phyloP scores from a whole-genome alignment of 345 rosid species.

The Lepidium africanum region DNA sequence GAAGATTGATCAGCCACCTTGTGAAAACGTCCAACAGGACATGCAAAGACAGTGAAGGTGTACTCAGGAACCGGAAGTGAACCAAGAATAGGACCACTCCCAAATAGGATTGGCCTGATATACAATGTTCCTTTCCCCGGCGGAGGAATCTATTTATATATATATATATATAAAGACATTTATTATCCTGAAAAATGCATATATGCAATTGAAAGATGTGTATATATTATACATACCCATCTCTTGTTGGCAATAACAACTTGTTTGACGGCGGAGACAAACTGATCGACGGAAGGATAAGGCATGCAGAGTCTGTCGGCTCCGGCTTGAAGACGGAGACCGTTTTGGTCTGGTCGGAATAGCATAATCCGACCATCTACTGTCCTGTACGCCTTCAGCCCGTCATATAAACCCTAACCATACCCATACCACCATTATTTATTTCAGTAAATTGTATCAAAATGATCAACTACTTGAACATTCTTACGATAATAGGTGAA shows the following conservation, averaged over 20 bases:
- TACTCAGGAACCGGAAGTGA: conserved; percentile 47
- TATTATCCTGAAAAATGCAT: background rate
- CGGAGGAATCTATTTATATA: conserved; percentile 38
- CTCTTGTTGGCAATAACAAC: no score
- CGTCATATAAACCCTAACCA: conserved; percentile 48
- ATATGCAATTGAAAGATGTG: background rate
- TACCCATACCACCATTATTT: background rate
- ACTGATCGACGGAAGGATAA: no score
- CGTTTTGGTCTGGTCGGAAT: conserved; percentile 39
- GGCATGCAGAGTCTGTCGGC: no score
- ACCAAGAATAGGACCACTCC: conserved; percentile 45
- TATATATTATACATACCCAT: no score
- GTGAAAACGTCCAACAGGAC: conserved; percentile 49
- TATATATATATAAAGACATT: no score
- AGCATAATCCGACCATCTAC: conserved; percentile 46
- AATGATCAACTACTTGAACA: background rate
- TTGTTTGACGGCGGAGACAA: no score
- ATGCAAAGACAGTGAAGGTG: conserved; percentile 41
- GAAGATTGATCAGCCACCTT: conserved; percentile 22
- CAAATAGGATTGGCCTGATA: conserved; percentile 58
- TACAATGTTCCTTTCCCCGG: conserved; percentile 55
- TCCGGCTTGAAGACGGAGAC: background rate
- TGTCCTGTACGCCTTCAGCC: conserved; percentile 51
- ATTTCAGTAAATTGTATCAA: background rate
- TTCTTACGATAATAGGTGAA: background rate